Evolutionary conservation across 2,329 filamentous ascomycete species (phyloP).

Genomic region (Aspergillus oerlinghausenensis): DNA sequence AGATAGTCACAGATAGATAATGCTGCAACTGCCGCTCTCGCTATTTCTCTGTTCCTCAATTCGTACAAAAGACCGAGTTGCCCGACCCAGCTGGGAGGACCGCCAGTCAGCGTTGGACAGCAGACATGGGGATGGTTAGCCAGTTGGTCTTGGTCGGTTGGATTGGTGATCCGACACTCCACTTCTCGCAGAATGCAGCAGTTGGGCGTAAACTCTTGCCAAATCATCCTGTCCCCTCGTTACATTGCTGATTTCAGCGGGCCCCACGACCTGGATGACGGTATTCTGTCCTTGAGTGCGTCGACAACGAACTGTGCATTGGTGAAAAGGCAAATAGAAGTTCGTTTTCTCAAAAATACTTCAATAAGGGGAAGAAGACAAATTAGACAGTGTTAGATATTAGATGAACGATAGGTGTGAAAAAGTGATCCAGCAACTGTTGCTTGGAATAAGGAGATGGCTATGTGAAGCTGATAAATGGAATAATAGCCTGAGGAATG

Average conservation of each 20-base stretch:
- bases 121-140: neutral
- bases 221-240: neutral
- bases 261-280: neutral
- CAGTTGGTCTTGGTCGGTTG: neutral
- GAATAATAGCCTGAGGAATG: neutral
- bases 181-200: neutral
- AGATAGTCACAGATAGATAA: neutral
- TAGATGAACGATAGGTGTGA: neutral
- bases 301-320: neutral
- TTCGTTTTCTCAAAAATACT: neutral
- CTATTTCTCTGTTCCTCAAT: neutral
- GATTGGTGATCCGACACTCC: neutral
- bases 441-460: neutral
- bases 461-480: neutral
- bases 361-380: neutral
- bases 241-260: neutral
- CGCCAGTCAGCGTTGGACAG: neutral
- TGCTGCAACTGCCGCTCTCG: neutral
- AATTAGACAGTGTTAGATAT: neutral
- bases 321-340: neutral
- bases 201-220: neutral
- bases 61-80: neutral
- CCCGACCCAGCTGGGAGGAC: neutral
- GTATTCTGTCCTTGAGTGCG: neutral
- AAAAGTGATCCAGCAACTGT: neutral